Conservation (phyloP, 2,329 filamentous ascomycete species). For the Colletotrichum sp. region DNA sequence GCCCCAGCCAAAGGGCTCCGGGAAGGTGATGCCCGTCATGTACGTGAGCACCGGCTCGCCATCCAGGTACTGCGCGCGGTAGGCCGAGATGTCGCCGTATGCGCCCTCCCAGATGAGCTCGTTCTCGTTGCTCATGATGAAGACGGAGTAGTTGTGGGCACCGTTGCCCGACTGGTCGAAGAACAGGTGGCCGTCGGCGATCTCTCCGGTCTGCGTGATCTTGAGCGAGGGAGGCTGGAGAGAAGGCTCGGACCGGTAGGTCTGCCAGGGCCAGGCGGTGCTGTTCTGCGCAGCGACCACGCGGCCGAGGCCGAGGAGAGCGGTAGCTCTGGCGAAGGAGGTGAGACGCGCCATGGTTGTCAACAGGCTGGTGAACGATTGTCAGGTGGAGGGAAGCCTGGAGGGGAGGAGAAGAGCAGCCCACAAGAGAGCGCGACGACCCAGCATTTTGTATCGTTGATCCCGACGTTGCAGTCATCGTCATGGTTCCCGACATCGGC, state of each 20-base stretch:
- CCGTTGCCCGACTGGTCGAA: conserved; percentile 25
- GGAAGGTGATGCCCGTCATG: conserved; percentile 30
- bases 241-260: conserved; percentile 5
- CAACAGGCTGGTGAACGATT: not conserved
- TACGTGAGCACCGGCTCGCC: conserved; percentile 33
- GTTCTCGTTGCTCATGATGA: conserved; percentile 30
- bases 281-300: not conserved
- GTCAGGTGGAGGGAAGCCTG: not conserved
- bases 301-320: not conserved
- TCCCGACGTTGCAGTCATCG: not conserved
- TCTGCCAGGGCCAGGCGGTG: conserved; percentile 9
- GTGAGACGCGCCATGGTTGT: not conserved
- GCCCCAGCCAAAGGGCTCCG: conserved; percentile 31
- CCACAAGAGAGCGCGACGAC: not conserved
- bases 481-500: not conserved
- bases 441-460: not conserved
- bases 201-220: conserved; percentile 10
- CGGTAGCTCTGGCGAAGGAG: not conserved
- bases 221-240: conserved; percentile 1
- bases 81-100: conserved; percentile 26
- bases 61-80: conserved; percentile 31
- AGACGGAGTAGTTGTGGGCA: conserved; percentile 10
- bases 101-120: conserved; percentile 32
- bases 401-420: not conserved
- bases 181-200: conserved; percentile 30